Percentiles rank a stretch among this genome's conserved stretches.
These are phyloP conservation scores for Penicillium ochrochloron DNA, from an alignment of 495 filamentous ascomycete species.

Conservation along the genomic window DNA sequence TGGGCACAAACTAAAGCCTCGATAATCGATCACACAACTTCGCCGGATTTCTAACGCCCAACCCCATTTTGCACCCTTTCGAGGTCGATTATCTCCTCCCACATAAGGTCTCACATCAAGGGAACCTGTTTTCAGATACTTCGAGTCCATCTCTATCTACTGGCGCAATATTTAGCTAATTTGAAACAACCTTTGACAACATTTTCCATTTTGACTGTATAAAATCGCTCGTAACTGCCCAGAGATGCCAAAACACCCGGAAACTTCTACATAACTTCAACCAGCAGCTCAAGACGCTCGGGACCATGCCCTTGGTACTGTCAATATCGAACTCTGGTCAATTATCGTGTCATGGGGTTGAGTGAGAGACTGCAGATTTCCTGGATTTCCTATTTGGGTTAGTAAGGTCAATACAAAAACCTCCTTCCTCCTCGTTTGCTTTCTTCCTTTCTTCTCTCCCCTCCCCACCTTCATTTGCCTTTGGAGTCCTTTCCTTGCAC, in stretches of 20 bases:
- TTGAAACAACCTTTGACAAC: neutral
- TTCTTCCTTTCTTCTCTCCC: neutral
- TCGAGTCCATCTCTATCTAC: neutral
- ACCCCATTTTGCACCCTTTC: neutral
- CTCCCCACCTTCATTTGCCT: slow-evolving; percentile 3
- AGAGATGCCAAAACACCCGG: neutral
- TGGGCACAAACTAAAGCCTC: neutral
- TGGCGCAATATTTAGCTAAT: neutral
- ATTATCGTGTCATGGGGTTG: neutral
- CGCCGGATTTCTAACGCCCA: neutral
- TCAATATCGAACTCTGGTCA: neutral
- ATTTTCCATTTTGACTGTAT: neutral
- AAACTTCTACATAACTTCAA: neutral
- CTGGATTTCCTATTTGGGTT: neutral
- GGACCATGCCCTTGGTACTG: neutral
- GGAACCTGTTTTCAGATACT: neutral
- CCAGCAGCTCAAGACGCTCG: neutral
- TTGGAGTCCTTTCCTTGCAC: neutral
- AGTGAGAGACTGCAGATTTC: neutral
- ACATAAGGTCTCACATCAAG: neutral
- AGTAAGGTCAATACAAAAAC: neutral
- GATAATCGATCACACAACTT: neutral
- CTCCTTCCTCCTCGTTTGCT: neutral
- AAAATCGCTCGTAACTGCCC: neutral
- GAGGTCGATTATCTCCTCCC: neutral